These are phyloP conservation scores for Cryptosporidium sp. DNA, from an alignment of 169 alveolate species.

Conservation along the genomic window DNA sequence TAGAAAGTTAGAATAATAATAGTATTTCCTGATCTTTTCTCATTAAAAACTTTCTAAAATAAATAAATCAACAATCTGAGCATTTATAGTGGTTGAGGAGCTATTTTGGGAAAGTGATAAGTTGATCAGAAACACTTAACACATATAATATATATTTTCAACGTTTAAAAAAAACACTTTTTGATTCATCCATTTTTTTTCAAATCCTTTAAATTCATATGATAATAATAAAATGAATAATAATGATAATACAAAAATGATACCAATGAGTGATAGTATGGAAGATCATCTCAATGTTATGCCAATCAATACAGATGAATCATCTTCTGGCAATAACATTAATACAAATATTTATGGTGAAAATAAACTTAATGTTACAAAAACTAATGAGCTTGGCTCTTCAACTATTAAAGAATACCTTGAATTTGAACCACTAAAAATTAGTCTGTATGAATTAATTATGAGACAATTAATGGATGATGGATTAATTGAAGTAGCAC, in stretches of 20 bases:
- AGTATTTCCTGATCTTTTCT: too few species aligned
- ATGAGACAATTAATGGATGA: slow-evolving; percentile 71
- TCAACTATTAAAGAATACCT: slow-evolving; percentile 31
- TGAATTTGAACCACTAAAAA: slow-evolving; percentile 62
- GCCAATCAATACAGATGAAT: not conserved
- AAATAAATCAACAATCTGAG: not conserved
- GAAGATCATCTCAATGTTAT: not conserved
- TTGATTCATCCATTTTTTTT: not conserved
- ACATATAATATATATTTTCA: not conserved
- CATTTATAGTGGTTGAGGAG: too few species aligned
- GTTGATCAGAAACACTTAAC: not conserved
- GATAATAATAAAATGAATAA: not conserved
- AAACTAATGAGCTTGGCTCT: slow-evolving; percentile 38
- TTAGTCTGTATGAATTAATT: slow-evolving; percentile 63
- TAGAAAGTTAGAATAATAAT: not conserved
- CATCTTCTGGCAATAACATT: not conserved
- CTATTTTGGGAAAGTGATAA: too few species aligned
- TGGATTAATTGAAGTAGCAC: slow-evolving; percentile 68
- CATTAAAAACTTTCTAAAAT: too few species aligned
- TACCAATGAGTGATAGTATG: not conserved
- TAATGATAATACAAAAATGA: not conserved
- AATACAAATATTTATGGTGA: slow-evolving; percentile 7
- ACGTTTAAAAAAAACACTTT: too few species aligned
- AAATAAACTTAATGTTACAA: slow-evolving; percentile 2
- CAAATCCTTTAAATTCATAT: not conserved